phyloP scores from a whole-genome alignment of 176 grass and related monocot species.

The Elymus sibiricus region DNA sequence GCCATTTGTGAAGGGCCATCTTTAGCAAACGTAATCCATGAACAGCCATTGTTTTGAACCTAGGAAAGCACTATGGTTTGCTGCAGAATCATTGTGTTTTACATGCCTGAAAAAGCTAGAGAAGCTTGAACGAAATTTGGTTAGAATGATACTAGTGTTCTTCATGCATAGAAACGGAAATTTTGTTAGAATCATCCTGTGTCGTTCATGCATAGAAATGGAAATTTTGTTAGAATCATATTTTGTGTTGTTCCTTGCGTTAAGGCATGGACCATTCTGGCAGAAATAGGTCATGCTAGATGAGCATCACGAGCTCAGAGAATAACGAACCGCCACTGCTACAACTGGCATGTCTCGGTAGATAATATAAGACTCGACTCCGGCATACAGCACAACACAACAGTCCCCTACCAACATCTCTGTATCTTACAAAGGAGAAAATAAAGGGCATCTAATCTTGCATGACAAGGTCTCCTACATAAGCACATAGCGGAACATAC shows the following conservation, averaged over 20 bases:
- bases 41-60: background rate
- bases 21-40: background rate
- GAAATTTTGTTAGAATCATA: too few relatives aligned
- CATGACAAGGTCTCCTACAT: conserved; percentile 34
- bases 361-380: background rate
- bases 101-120: background rate
- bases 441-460: conserved; percentile 6
- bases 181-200: background rate
- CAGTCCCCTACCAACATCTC: background rate
- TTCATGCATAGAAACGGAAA: too few relatives aligned
- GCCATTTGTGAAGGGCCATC: background rate
- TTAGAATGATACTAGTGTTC: background rate
- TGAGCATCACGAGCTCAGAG: background rate
- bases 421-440: conserved; percentile 20
- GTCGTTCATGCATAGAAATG: too few relatives aligned
- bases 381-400: conserved; percentile 6
- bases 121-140: background rate
- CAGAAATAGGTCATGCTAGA: background rate
- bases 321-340: background rate
- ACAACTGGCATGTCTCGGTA: background rate
- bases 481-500: conserved; percentile 11
- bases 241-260: too few relatives aligned
- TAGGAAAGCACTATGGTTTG: background rate
- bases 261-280: background rate
- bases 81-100: background rate